These are phyloP conservation scores for Melanopsichium pennsylvanicum DNA, from an alignment of 1,284 basidiomycete species.

Conservation along the genomic window DNA sequence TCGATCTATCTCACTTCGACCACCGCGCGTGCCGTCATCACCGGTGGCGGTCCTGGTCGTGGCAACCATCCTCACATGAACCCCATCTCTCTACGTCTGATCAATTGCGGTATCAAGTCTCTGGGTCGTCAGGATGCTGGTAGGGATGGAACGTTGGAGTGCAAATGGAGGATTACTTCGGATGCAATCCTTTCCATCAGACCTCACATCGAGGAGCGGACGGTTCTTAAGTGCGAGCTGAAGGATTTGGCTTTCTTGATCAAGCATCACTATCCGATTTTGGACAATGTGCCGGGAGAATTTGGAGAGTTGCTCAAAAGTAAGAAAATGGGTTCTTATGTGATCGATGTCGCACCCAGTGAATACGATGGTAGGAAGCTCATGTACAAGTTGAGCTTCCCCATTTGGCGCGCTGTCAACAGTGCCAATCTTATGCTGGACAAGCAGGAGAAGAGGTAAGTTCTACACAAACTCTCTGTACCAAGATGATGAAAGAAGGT, in stretches of 20 bases:
- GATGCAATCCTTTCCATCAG: slow-evolving; percentile 85
- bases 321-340: slow-evolving; percentile 58
- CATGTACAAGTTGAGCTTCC: slow-evolving; percentile 49
- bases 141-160: slow-evolving; percentile 68
- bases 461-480: neutral
- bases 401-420: slow-evolving; percentile 62
- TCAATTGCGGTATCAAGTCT: slow-evolving; percentile 86
- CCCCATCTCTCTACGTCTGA: slow-evolving; percentile 83
- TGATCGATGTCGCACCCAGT: slow-evolving; percentile 55
- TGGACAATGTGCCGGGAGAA: slow-evolving; percentile 52
- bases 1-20: slow-evolving; percentile 90
- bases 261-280: slow-evolving; percentile 55
- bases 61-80: slow-evolving; percentile 67
- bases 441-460: slow-evolving; percentile 64
- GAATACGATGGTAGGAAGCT: slow-evolving; percentile 51
- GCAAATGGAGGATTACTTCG: slow-evolving; percentile 76
- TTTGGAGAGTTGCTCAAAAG: slow-evolving; percentile 43
- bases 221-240: slow-evolving; percentile 74
- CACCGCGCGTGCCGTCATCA: slow-evolving; percentile 76
- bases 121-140: slow-evolving; percentile 71
- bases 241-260: slow-evolving; percentile 73
- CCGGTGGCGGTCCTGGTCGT: slow-evolving; percentile 72
- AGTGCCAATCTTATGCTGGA: slow-evolving; percentile 65
- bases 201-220: slow-evolving; percentile 76
- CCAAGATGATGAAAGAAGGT: no score